Percentiles rank a stretch among this genome's conserved stretches.
Conservation (phyloP, 805 yeast genomes). For the Debaryomyces tyrocola region DNA sequence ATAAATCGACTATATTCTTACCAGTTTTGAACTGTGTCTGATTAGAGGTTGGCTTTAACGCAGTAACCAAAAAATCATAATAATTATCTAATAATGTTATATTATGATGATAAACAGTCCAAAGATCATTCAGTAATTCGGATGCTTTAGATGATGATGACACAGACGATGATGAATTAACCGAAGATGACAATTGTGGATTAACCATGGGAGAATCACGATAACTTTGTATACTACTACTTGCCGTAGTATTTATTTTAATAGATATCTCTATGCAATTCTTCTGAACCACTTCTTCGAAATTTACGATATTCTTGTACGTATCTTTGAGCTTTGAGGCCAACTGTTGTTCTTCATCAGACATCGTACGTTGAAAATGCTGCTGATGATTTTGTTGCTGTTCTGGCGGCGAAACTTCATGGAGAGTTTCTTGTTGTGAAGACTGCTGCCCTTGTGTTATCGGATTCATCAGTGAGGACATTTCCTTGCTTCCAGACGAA, state of each 20-base stretch:
- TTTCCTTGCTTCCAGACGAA: neutral
- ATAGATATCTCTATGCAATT: constrained; percentile 61
- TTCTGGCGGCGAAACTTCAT: constrained; percentile 14
- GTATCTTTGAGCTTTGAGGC: constrained; percentile 75
- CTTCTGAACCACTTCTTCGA: constrained; percentile 69
- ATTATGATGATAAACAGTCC: constrained; percentile 72
- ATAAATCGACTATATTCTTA: constrained; percentile 71
- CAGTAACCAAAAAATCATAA: constrained; percentile 69
- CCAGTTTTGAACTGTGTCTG: constrained; percentile 64
- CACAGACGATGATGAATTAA: constrained; percentile 10
- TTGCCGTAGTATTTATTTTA: constrained; percentile 35
- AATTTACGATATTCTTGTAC: constrained; percentile 64
- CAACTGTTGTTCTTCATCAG: constrained; percentile 63
- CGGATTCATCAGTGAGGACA: neutral
- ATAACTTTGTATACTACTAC: constrained; percentile 5
- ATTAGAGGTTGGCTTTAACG: constrained; percentile 59
- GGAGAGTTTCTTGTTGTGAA: constrained; percentile 10
- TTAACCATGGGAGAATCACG: constrained; percentile 11
- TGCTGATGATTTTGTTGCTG: constrained; percentile 12
- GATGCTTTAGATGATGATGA: constrained; percentile 31
- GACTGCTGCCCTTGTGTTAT: constrained; percentile 4
- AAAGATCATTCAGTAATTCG: constrained; percentile 59
- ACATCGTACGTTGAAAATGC: constrained; percentile 30
- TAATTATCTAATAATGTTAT: constrained; percentile 67
- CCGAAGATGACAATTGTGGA: constrained; percentile 14